Evolutionary conservation across 148 eudicot genomes (phyloP), one percentile per base, ranked within the genome.

Genomic region (Gaultheria prostrata): DNA sequence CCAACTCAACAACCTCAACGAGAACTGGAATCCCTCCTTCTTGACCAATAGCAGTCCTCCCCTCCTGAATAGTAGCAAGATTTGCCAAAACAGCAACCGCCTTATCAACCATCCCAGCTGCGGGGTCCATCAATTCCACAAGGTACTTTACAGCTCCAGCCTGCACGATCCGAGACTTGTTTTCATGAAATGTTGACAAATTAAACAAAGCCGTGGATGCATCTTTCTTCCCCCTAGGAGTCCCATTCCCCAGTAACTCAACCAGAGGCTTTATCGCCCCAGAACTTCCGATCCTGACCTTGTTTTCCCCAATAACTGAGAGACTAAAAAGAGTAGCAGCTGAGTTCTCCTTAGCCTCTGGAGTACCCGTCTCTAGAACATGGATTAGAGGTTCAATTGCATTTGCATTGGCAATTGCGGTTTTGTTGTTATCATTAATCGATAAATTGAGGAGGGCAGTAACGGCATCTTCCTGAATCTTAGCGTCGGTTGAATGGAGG

Each of bases 371-470:
- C 83, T 88, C 82, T 18, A 96, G 94, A 57, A 96, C 97, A 77
- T 92, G 93, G 73, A 96, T 89, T 81, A 96, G 86, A 63, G 94
- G 95, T 86, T 93, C 92, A 39, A 96, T 91, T 45, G 95, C 93
- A 54, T 88, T 90, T n/a, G 92, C 91, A 71, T 92, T 89, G 6
- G 90, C 95, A 48, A 96, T 96, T 13, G 90, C 91, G 26, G 87
- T 43, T 86, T 93, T 96, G 89, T 94, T 96, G 87, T 93, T 94
- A 75, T 90, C 94, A 53, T 90, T 92, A 61, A 96, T 92, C 1
- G 99, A 96, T 82, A 96, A 87, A 86, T 94, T 96, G 18, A 96
- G 95, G 45, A 96, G 91, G 28, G 97, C 90, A 83, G 98, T 96
- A 53, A 96, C 98, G 0, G 98, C 93, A 76, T 96, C 80, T 89